Evolutionary conservation across 768 basidiomycete genomes (phyloP).

Genomic region (Psilocybe cyanescens): DNA sequence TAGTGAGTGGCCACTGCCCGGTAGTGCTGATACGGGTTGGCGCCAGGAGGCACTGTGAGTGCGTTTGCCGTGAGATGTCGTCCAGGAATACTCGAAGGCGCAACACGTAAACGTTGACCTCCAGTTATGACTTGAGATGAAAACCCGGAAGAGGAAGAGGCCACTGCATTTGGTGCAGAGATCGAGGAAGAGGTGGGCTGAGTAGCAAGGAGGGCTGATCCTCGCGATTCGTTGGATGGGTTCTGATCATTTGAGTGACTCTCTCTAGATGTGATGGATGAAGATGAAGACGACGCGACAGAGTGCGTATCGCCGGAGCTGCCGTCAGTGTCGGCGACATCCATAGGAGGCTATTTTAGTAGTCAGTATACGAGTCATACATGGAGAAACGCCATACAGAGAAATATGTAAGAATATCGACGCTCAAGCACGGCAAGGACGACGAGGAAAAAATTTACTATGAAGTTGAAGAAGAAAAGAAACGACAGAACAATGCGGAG

Average conservation of each 20-base stretch:
- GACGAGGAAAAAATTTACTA: background rate
- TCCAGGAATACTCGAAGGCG: no score
- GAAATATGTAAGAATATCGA: background rate
- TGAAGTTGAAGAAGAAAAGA: background rate
- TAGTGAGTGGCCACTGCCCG: background rate
- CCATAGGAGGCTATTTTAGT: background rate
- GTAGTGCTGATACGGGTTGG: background rate
- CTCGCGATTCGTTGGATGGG: background rate
- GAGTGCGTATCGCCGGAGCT: background rate
- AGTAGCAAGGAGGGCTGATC: background rate
- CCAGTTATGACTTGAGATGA: no score
- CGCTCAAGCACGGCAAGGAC: background rate
- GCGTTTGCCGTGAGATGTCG: background rate
- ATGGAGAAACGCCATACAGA: background rate
- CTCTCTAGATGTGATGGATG: background rate
- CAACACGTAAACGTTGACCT: background rate
- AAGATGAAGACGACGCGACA: background rate
- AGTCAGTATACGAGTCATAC: background rate
- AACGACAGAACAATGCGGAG: constrained; percentile 21
- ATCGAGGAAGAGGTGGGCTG: background rate
- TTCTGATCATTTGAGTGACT: background rate
- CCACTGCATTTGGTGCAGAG: no score
- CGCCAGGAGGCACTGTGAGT: background rate
- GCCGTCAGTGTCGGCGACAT: background rate
- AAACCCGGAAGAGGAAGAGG: no score